A percentile compares a stretch with the other conserved stretches of the same genome.
Evolutionary conservation across 495 filamentous ascomycete species (phyloP).

Genomic region (Penicillium alfredii): DNA sequence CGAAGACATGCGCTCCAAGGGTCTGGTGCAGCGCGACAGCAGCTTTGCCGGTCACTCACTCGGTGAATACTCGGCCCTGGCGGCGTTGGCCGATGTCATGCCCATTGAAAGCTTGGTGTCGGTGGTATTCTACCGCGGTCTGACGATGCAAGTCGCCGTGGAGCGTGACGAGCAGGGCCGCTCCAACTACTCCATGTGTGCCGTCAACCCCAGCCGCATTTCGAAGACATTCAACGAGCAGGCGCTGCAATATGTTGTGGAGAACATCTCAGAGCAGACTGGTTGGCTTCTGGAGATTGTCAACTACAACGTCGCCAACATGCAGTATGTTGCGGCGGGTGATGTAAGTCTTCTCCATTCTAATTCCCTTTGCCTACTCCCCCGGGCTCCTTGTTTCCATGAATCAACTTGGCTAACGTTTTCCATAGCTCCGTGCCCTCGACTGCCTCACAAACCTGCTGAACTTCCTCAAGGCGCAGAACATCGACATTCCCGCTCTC

Average conservation of each 20-base stretch:
- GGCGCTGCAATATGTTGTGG: constrained; percentile 90
- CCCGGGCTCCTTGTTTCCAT: not conserved
- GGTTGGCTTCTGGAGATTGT: constrained; percentile 96
- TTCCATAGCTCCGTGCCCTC: constrained; percentile 67
- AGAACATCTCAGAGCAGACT: constrained; percentile 85
- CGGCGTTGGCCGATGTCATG: constrained; percentile 96
- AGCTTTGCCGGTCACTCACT: constrained; percentile 97
- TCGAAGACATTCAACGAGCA: constrained; percentile 97
- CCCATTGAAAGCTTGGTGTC: constrained; percentile 97
- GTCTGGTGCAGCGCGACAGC: constrained; percentile 90
- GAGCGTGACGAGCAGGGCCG: constrained; percentile 89
- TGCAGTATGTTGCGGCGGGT: constrained; percentile 97
- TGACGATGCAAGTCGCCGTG: constrained; percentile 99
- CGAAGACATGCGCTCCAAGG: constrained; percentile 97
- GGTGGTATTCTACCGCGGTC: constrained; percentile 96
- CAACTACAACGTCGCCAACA: constrained; percentile 97
- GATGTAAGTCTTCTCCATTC: constrained; percentile 50
- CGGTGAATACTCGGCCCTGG: constrained; percentile 95
- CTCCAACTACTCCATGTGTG: constrained; percentile 98
- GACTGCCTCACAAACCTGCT: constrained; percentile 88
- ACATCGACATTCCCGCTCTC: constrained; percentile 90
- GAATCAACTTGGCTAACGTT: constrained; percentile 22
- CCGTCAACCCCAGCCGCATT: constrained; percentile 95
- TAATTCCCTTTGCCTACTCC: no score
- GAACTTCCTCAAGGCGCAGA: constrained; percentile 92